phyloP scores from a whole-genome alignment of 2,329 filamentous ascomycete species.

The Allantophomopsis lycopodina region DNA sequence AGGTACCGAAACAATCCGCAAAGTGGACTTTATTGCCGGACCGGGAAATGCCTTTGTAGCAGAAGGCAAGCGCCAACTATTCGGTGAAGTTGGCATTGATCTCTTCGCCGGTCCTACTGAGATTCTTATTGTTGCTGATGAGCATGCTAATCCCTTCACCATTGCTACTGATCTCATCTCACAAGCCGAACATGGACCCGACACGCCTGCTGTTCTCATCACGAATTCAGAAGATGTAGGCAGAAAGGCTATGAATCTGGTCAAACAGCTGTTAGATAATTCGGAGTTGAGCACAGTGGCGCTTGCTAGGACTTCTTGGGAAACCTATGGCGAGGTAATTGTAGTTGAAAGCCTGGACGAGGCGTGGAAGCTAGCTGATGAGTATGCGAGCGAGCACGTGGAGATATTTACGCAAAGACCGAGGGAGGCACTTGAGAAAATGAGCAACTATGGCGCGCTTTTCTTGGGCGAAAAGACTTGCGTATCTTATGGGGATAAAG shows the following conservation, averaged over 20 bases:
- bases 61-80: constrained; percentile 37
- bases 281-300: constrained; percentile 24
- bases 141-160: constrained; percentile 28
- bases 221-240: constrained; percentile 28
- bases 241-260: constrained; percentile 20
- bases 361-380: constrained; percentile 28
- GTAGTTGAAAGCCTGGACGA: constrained; percentile 27
- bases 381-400: constrained; percentile 35
- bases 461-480: constrained; percentile 37
- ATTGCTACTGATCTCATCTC: constrained; percentile 31
- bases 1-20: constrained; percentile 31
- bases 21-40: constrained; percentile 36
- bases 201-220: constrained; percentile 34
- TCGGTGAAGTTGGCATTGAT: constrained; percentile 38
- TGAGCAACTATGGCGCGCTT: constrained; percentile 34
- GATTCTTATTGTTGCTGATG: constrained; percentile 33
- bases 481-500: constrained; percentile 39
- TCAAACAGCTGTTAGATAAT: constrained; percentile 22
- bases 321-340: constrained; percentile 29
- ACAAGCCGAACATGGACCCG: constrained; percentile 36
- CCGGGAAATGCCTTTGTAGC: constrained; percentile 40
- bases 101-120: constrained; percentile 39
- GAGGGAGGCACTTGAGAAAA: constrained; percentile 32
- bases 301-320: constrained; percentile 29
- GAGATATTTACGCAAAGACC: constrained; percentile 32